Evolutionary conservation across 768 basidiomycete genomes (phyloP).

Genomic region (Tricholomella constricta): DNA sequence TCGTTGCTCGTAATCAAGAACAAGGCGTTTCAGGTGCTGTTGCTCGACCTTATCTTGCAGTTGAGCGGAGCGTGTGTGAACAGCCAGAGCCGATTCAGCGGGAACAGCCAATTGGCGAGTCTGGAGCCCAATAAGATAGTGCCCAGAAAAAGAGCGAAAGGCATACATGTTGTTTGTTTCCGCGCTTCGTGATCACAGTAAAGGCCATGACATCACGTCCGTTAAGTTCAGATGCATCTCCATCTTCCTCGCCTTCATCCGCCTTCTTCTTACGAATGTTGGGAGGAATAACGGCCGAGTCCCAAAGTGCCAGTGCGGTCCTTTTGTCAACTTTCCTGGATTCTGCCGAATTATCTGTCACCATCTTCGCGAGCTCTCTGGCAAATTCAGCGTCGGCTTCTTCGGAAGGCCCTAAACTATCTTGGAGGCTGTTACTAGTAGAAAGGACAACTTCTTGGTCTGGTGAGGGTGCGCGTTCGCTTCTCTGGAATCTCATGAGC

Average conservation of each 20-base stretch:
- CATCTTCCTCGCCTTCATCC: constrained; percentile 61
- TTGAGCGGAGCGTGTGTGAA: constrained; percentile 90
- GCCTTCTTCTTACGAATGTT: constrained; percentile 63
- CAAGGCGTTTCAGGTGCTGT: constrained; percentile 94
- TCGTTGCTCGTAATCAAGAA: constrained; percentile 87
- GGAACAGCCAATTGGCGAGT: constrained; percentile 89
- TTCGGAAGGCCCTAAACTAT: constrained; percentile 78
- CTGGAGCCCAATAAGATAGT: constrained; percentile 41
- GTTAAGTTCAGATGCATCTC: constrained; percentile 34
- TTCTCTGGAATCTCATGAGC: constrained; percentile 38
- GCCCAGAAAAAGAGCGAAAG: constrained; percentile 2
- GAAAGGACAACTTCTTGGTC: constrained; percentile 78
- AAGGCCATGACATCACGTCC: constrained; percentile 76
- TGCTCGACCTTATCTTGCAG: constrained; percentile 95
- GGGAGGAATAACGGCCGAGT: constrained; percentile 77
- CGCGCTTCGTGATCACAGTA: constrained; percentile 88
- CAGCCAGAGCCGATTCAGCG: constrained; percentile 80
- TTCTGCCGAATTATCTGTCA: constrained; percentile 84
- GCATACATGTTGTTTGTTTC: constrained; percentile 87
- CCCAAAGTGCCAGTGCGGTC: constrained; percentile 85
- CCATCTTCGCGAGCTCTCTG: constrained; percentile 93
- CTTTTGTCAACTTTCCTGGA: constrained; percentile 87
- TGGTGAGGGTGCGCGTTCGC: constrained; percentile 78
- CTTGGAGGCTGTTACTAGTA: constrained; percentile 54
- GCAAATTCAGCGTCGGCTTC: constrained; percentile 94